Evolutionary conservation across 2,329 filamentous ascomycete species (phyloP).

Genomic region (Alternaria solani): DNA sequence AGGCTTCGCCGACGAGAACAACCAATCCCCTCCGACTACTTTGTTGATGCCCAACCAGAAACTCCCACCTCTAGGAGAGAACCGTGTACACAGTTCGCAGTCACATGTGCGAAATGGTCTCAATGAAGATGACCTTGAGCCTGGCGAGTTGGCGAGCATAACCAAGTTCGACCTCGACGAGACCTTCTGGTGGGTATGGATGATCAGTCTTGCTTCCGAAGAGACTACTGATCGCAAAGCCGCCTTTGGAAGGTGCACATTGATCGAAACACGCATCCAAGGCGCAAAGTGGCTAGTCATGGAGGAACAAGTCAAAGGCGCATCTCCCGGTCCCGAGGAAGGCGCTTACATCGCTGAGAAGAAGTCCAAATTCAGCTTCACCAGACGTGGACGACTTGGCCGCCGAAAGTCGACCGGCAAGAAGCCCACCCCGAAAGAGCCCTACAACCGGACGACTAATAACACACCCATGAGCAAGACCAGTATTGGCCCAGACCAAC

Average conservation of each 20-base stretch:
- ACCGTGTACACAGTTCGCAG: conserved; percentile 83
- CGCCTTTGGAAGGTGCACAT: conserved; percentile 90
- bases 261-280: conserved; percentile 85
- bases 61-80: conserved; percentile 79
- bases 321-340: conserved; percentile 81
- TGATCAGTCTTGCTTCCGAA: conserved; percentile 91
- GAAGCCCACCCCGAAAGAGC: conserved; percentile 57
- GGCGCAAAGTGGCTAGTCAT: conserved; percentile 90
- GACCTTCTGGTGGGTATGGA: conserved; percentile 99
- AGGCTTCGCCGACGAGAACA: conserved; percentile 82
- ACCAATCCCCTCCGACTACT: conserved; percentile 68
- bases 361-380: conserved; percentile 89
- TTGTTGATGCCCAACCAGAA: conserved; percentile 91
- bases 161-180: conserved; percentile 86
- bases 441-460: conserved; percentile 60
- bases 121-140: conserved; percentile 77
- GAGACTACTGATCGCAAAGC: conserved; percentile 87
- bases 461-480: conserved; percentile 73
- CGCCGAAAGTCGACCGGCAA: conserved; percentile 61
- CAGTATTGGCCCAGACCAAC: conserved; percentile 88
- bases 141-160: conserved; percentile 94
- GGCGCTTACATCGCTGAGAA: conserved; percentile 94
- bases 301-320: conserved; percentile 95
- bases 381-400: conserved; percentile 72
- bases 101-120: conserved; percentile 72